These are phyloP conservation scores for Allomyces macrogynus DNA, from an alignment of 192 early-diverging fungal genomes.

Conservation along the genomic window DNA sequence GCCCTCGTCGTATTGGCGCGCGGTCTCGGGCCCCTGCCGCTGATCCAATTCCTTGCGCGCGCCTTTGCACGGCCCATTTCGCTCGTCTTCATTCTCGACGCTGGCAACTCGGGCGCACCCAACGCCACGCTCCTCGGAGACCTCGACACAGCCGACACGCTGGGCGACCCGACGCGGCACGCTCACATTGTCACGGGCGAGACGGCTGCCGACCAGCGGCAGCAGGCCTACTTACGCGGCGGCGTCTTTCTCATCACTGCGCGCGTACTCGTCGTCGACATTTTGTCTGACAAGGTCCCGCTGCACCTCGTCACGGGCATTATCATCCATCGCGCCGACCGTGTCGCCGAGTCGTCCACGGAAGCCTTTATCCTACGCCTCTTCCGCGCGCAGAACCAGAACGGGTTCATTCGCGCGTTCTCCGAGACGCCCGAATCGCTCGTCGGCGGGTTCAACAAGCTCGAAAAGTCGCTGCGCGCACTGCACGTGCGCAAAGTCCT, in stretches of 20 bases:
- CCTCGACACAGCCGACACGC: conserved; percentile 8
- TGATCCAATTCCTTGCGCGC: conserved; percentile 50
- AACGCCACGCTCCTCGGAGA: conserved; percentile 13
- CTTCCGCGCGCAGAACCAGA: conserved; percentile 51
- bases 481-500: conserved; percentile 62
- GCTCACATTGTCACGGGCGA: conserved; percentile 12
- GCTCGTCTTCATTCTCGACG: conserved; percentile 64
- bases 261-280: conserved; percentile 71
- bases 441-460: conserved; percentile 56
- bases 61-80: conserved; percentile 42
- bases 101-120: conserved; percentile 5
- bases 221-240: conserved; percentile 49
- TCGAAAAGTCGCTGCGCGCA: conserved; percentile 66
- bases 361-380: conserved; percentile 80
- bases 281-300: conserved; percentile 61
- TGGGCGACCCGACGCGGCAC: conserved; percentile 5
- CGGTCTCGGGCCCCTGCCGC: conserved; percentile 54
- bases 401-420: conserved; percentile 84
- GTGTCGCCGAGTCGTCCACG: conserved; percentile 52
- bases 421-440: conserved; percentile 71
- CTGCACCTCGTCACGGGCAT: conserved; percentile 57
- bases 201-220: conserved; percentile 6
- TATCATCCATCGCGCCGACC: conserved; percentile 66
- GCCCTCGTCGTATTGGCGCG: conserved; percentile 55
- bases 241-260: conserved; percentile 74